Base-by-base conservation (phyloP, 2,329 filamentous ascomycete species). In the Microascus cirrosus region DNA sequence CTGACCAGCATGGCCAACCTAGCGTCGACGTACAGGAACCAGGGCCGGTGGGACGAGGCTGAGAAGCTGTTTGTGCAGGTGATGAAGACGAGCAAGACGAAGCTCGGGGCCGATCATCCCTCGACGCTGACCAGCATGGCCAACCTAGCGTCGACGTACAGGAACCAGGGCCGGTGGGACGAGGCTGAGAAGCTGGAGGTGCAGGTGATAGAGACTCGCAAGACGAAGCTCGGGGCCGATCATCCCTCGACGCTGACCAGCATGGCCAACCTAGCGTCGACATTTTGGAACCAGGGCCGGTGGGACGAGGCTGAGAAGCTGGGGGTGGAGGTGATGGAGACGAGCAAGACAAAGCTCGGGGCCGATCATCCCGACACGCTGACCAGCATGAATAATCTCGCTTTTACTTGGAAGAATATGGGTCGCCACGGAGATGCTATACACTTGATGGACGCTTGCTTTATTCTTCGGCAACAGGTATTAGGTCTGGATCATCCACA, bases 171-270 rank as follows among this genome's bases (percentile, higher is more conserved):
- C n/a, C n/a, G n/a, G n/a, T n/a, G n/a, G n/a, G n/a, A n/a, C n/a
- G n/a, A n/a, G n/a, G n/a, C n/a, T n/a, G n/a, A n/a, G n/a, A n/a
- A n/a, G n/a, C n/a, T n/a, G n/a, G n/a, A n/a, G n/a, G n/a, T n/a
- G n/a, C n/a, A n/a, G n/a, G n/a, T n/a, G n/a, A n/a, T n/a, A n/a
- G 57, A 60, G 36, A 54, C 53, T 15, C 5, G 22, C 13, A 59
- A 58, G 57, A 39, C 13, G 39, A 55, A 53, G 58, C 50, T 62
- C 20, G 57, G 59, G 35, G 45, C 28, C 3, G 59, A 61, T 13
- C 52, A 60, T 56, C 54, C 25, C 11, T n/a, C 15, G 1, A 55
- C 25, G 20, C 25, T 36, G 28, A 55, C 7, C 2, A 34, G 28
- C 10, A 55, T 36, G 24, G 7, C 53, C 24, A 36, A 22, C 28